Base-by-base conservation (phyloP, 169 alveolate species). In the Toxoplasma gondii region DNA sequence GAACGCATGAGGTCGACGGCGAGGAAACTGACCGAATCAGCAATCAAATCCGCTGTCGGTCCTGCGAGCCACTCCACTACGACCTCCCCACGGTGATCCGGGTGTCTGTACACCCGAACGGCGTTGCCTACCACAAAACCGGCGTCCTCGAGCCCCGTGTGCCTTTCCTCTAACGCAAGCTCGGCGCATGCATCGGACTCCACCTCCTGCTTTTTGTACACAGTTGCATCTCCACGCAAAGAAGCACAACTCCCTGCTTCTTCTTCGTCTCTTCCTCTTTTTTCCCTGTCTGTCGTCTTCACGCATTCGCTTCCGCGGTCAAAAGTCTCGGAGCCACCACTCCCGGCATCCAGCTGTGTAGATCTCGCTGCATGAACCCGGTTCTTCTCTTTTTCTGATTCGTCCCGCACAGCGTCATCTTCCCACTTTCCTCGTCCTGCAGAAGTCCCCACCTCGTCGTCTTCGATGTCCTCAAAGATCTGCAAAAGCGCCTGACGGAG, bases 11-110 rank as follows among this genome's bases (percentile, higher is more conserved):
- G 70, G 80, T 74, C 83, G 81, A 83, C 17, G 78, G 80, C 24
- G 78, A 88, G 81, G 54, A 49, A 58, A 19, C 44, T n/a, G 43
- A 58, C 78, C 24, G 92, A 34, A 36, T 49, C 83, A 36, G 92
- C 92, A 27, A 86, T 36, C 78, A 86, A 45, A 44, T 86, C 91
- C 36, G 91, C 91, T 2, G 91, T 45, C 24, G 91, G 91, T 44
- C 91, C 45, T 44, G 91, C 10, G 31, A 45, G 44, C 91, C 91
- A 86, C 44, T 45, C 43, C 43, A 86, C 78, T 27, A 39, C 91
- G 24, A 86, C n/a, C 78, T 45, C 49, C 78, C 31, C 58, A 74
- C 80, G 45, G 39, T 38, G 10, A 4, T 64, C 16, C 88, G 88
- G 80, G 49, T 39, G 69, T 39, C 91, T 4, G 80, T 27, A 45